A percentile compares a stretch with the other conserved stretches of the same genome.
Conservation (phyloP, 768 basidiomycete species). For the Favolaschia claudopus region DNA sequence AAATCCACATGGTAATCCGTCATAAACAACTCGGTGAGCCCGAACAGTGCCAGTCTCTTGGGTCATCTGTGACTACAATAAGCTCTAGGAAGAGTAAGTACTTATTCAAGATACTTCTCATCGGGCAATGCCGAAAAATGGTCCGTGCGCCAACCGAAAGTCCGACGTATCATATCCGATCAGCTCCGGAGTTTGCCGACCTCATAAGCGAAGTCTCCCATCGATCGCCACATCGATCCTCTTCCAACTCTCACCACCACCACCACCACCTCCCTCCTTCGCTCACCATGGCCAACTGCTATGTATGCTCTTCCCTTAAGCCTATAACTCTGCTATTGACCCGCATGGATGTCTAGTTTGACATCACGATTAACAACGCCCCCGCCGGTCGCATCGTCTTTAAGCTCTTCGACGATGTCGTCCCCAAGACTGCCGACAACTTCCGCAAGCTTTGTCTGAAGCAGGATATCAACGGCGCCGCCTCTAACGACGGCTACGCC, state of each 20-base stretch:
- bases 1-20: no score
- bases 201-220: background rate
- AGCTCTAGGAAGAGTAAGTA: no score
- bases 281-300: conserved; percentile 14
- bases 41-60: no score
- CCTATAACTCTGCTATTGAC: background rate
- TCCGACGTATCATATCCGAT: conserved; percentile 14
- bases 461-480: conserved; percentile 20
- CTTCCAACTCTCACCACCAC: background rate
- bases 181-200: conserved; percentile 2
- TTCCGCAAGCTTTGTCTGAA: conserved; percentile 83
- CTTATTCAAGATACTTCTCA: no score
- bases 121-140: no score
- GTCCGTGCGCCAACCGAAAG: conserved; percentile 4
- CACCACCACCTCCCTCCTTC: no score
- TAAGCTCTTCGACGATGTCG: conserved; percentile 82
- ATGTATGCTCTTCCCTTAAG: background rate
- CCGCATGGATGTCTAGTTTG: conserved; percentile 53
- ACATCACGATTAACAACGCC: conserved; percentile 64
- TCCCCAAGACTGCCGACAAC: conserved; percentile 83
- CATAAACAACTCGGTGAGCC: no score
- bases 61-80: no score
- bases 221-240: conserved; percentile 4
- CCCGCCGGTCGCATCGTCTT: conserved; percentile 79
- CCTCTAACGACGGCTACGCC: conserved; percentile 68